Evolutionary conservation across 768 basidiomycete species (phyloP), one percentile per base, ranked within the genome.

Genomic region (Rhizopogon vinicolor): DNA sequence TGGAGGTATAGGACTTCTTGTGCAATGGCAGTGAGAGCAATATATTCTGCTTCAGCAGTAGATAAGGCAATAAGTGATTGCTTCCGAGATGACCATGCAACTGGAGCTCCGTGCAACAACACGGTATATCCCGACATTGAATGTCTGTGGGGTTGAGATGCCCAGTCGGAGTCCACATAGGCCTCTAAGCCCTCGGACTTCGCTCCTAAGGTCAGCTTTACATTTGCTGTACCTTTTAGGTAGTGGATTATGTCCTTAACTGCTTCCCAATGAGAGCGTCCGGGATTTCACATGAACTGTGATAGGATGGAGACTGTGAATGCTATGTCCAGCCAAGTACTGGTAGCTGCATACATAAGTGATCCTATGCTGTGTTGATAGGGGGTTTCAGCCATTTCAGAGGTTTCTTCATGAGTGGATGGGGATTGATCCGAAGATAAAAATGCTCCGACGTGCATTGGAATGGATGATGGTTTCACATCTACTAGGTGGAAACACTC

Each of bases 361-460:
- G 66, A 60, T 0, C 74, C 67, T 28, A 75, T 56, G 12, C 60
- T 65, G 19, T 65, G 54, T 7, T 62, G 53, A 44, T 74, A 74
- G 25, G 25, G 25, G 25, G 3, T 25, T 25, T 25, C 3, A 22
- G 22, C 22, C 22, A 22, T 22, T 22, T 22, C 22, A 2, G 22
- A 22, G 22, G 22, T 22, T 22, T 22, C 22, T 22, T 22, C 22
- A 22, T 22, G 22, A 22, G 22, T 22, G 22, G 22, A 22, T 22
- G 22, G 22, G 22, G 22, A 22, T 22, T 22, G 22, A 2, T 22
- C 22, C 22, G 2, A 22, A 2, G 22, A 22, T 22, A 22, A 2
- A 2, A 22, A 22, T 22, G 22, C 22, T 22, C 22, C 22, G 22
- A 22, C 2, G 22, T 22, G 22, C 22, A 22, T 22, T 4, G 25